Base-by-base conservation (phyloP, 768 basidiomycete species). In the Grammothele lineata region DNA sequence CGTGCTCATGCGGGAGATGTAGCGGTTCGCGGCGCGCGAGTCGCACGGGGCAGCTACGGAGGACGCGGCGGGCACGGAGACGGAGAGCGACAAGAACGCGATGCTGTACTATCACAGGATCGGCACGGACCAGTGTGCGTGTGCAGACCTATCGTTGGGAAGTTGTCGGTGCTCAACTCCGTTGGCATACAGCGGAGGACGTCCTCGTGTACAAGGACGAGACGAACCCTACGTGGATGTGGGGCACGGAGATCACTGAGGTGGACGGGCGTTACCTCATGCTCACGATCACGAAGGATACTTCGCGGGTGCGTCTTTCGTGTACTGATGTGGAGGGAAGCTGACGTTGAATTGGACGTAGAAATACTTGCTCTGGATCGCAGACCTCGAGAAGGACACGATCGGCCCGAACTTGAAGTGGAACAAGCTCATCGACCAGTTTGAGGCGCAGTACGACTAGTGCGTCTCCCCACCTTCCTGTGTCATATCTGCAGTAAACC, bases 311-410 rank as follows among this genome's bases (percentile, higher is more conserved):
- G 63, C 51, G 70, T 59, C n/a, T n/a, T n/a, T n/a, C n/a, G n/a
- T n/a, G n/a, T n/a, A n/a, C n/a, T n/a, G n/a, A n/a, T n/a, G n/a
- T n/a, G n/a, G n/a, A n/a, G n/a, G n/a, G n/a, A n/a, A n/a, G n/a
- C n/a, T n/a, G n/a, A n/a, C n/a, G n/a, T n/a, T n/a, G n/a, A n/a
- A n/a, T n/a, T n/a, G n/a, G n/a, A n/a, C 23, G n/a, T 52, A 88
- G 86, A 82, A 80, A 79, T 84, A 87, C 58, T 61, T 81, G 9
- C 61, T 88, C 2, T 90, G 87, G 87, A 71, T 90, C 37, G 76
- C 83, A 6, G 80, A 88, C 54, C 70, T 88, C 7, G 59, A 76
- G 37, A 68, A 77, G 38, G 73, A 78, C 45, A 69, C 75, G 45
- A 83, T 88, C 21, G 80, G 78, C 8, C 70, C 70, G 41, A 71